Conservation (phyloP, 441 rosid species). For the Melastoma candidum region DNA sequence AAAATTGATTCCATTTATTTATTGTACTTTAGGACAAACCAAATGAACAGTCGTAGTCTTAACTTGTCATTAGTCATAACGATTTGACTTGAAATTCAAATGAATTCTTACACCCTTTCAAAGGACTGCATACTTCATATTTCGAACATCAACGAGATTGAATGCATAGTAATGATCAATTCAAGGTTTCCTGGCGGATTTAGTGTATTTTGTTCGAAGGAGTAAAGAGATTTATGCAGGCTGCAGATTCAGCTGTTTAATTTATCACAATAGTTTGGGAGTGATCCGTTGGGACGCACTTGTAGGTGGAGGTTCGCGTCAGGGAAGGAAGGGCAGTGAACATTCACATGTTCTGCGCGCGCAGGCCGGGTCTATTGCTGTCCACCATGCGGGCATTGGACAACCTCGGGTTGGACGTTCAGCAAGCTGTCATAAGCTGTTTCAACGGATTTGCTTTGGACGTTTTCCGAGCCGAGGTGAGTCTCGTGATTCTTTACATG, state of each 20-base stretch:
- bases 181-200: too few relatives aligned
- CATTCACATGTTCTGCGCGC: conserved; percentile 62
- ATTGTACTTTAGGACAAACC: too few relatives aligned
- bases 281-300: neutral
- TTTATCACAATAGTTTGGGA: neutral
- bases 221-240: too few relatives aligned
- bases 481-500: neutral
- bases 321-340: conserved; percentile 70
- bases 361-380: conserved; percentile 61
- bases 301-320: conserved; percentile 57
- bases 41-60: too few relatives aligned
- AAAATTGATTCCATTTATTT: too few relatives aligned
- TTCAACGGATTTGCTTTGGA: conserved; percentile 75
- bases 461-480: conserved; percentile 74
- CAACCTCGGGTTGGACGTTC: conserved; percentile 64
- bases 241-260: neutral
- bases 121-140: too few relatives aligned
- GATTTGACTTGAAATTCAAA: too few relatives aligned
- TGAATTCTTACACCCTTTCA: too few relatives aligned
- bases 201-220: too few relatives aligned
- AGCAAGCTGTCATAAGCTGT: conserved; percentile 63
- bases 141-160: too few relatives aligned
- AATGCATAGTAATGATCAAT: too few relatives aligned
- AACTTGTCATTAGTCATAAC: too few relatives aligned
- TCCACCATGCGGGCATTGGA: conserved; percentile 64